Base-by-base conservation (phyloP, 2,329 filamentous ascomycete genomes). In the Fusarium nisikadoi region DNA sequence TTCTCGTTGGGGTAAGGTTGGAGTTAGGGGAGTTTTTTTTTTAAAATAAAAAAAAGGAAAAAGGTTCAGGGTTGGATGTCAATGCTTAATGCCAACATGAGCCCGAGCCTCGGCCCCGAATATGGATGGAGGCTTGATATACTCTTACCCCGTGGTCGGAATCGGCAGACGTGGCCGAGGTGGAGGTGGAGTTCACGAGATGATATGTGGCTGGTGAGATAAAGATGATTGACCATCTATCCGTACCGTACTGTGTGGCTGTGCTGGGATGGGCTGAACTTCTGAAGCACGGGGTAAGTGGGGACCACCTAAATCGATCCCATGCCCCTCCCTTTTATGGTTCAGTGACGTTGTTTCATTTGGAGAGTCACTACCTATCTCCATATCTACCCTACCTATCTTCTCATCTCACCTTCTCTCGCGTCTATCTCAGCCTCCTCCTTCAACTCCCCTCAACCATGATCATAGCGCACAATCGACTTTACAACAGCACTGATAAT, bases 401-500 rank as follows among this genome's bases (percentile, higher is more conserved):
- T 25, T 25, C 23, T 25, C 23, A 25, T 25, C 23, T 25, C 47
- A 41, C 29, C 23, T 62, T 17, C 17, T 49, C 46, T 31, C 46
- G 14, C 14, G 39, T 53, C 61, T 42, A 52, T 62, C 64, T 62
- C 27, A 68, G 25, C 29, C 17, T 41, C 27, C 54, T 50, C n/a
- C 47, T 64, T 59, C 35, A 58, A 61, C 39, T 45, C 25, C 36
- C 56, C 33, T 61, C 50, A 65, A 65, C 59, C 53, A 77, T 77
- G 75, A 61, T 77, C 49, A 41, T 71, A 61, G 70, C 75, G 36
- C 75, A 77, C 47, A 72, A 56, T 54, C 72, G 71, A 57, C 46
- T 70, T n/a, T 70, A 72, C 54, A 68, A 76, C 39, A 72, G 43
- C 11, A 42, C 69, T 27, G 53, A 36, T 62, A 63, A 60, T 64